These are phyloP conservation scores for Speleostelium caveatum DNA, from an alignment of 78 protist species.

Conservation along the genomic window DNA sequence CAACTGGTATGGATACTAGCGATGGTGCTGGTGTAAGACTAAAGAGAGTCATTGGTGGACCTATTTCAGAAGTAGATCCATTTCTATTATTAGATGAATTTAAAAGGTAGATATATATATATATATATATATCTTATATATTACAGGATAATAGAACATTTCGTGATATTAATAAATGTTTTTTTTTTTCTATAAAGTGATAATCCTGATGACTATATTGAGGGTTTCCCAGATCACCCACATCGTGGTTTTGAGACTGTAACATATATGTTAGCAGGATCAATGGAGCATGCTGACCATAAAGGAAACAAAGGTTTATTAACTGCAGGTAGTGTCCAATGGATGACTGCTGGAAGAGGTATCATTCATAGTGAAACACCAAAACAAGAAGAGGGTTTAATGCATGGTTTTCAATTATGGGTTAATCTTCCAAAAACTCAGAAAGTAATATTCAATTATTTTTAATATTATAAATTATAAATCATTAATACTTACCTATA, in stretches of 20 bases:
- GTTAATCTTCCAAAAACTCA: too few relatives aligned
- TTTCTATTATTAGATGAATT: conserved; percentile 81
- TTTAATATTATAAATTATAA: too few relatives aligned
- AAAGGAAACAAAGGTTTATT: conserved; percentile 83
- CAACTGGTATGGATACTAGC: not conserved
- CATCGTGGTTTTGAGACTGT: too few relatives aligned
- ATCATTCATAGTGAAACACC: conserved; percentile 87
- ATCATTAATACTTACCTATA: too few relatives aligned
- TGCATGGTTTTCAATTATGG: conserved; percentile 59
- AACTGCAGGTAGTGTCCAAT: too few relatives aligned
- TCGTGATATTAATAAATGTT: too few relatives aligned
- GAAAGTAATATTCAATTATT: too few relatives aligned
- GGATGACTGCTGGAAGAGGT: too few relatives aligned
- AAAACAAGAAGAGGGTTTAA: conserved; percentile 41
- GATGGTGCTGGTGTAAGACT: conserved; percentile 59
- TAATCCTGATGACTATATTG: too few relatives aligned
- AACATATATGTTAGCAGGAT: conserved; percentile 87
- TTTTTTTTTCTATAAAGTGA: too few relatives aligned
- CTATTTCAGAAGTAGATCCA: conserved; percentile 63
- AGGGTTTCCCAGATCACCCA: too few relatives aligned
- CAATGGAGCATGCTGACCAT: conserved; percentile 79
- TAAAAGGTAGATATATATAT: not conserved
- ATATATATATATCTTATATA: too few relatives aligned
- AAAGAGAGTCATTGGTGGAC: conserved; percentile 55
- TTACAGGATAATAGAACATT: not conserved